These are phyloP conservation scores for Penicillium daleae DNA, from an alignment of 495 filamentous ascomycete species.

Conservation along the genomic window DNA sequence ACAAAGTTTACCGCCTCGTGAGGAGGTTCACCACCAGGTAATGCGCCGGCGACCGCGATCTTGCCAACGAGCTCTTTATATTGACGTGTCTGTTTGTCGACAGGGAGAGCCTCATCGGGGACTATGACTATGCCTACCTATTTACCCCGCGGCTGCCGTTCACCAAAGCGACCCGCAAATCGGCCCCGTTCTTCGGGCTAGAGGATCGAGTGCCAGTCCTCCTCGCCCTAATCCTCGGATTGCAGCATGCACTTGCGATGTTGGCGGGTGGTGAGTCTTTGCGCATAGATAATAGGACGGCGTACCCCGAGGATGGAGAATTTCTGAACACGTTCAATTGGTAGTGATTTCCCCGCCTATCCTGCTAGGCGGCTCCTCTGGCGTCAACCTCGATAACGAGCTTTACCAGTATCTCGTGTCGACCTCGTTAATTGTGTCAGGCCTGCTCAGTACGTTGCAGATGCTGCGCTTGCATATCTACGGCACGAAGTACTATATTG, in stretches of 20 bases:
- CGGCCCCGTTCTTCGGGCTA: conserved; percentile 88
- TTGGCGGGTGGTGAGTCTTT: conserved; percentile 56
- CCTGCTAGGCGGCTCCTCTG: conserved; percentile 66
- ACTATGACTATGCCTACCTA: conserved; percentile 84
- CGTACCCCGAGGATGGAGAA: too few relatives aligned
- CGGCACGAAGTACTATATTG: conserved; percentile 81
- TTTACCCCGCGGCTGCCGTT: conserved; percentile 85
- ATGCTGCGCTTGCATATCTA: conserved; percentile 84
- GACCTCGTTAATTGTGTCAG: conserved; percentile 84
- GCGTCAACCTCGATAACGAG: conserved; percentile 65
- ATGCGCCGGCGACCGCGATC: background rate
- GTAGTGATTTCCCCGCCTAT: conserved; percentile 78
- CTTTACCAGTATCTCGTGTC: conserved; percentile 83
- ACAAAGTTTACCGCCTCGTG: conserved; percentile 40
- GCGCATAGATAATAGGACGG: too few relatives aligned
- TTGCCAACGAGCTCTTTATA: too few relatives aligned
- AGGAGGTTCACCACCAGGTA: conserved; percentile 55
- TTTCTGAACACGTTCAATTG: background rate
- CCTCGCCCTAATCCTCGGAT: conserved; percentile 70
- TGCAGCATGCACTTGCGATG: conserved; percentile 75
- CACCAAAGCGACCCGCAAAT: conserved; percentile 64
- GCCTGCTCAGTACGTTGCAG: conserved; percentile 77
- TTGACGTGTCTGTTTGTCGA: too few relatives aligned
- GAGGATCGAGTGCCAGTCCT: conserved; percentile 82
- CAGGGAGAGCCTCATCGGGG: conserved; percentile 75